phyloP scores from a whole-genome alignment of 208 protist genomes.

The Naegleria lovaniensis region DNA sequence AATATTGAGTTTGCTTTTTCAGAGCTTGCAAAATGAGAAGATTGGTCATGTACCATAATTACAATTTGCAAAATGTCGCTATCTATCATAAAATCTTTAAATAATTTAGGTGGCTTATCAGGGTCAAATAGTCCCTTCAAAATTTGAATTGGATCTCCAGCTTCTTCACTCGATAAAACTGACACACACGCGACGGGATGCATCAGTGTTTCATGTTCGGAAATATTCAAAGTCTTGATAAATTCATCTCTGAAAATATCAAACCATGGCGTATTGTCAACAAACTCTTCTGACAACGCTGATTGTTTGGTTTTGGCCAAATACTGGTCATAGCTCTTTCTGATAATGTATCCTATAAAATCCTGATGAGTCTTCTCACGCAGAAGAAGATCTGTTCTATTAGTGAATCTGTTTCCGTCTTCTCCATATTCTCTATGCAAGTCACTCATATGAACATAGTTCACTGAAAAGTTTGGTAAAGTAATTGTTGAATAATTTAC shows the following conservation, averaged over 20 bases:
- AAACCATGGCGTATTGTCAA: conserved; percentile 16
- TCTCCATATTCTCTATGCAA: neutral
- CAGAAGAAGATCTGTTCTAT: neutral
- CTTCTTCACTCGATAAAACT: neutral
- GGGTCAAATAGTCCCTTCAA: neutral
- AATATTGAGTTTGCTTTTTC: neutral
- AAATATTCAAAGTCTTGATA: neutral
- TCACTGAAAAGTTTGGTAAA: neutral
- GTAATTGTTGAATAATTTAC: conserved; percentile 2
- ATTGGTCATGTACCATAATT: conserved; percentile 1
- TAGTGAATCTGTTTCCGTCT: neutral
- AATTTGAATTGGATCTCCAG: neutral
- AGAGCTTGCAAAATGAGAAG: neutral
- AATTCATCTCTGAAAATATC: conserved; percentile 14
- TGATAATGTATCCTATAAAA: neutral
- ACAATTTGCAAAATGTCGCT: neutral
- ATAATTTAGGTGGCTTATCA: neutral
- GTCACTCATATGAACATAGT: neutral
- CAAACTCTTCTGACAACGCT: neutral
- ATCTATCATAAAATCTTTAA: neutral
- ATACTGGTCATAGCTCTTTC: neutral
- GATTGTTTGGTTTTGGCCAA: too few relatives aligned
- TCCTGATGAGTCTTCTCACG: neutral
- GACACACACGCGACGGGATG: conserved; percentile 3
- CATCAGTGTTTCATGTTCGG: neutral